Evolutionary conservation across 2,329 filamentous ascomycete species (phyloP).

Genomic region (Arachnomyces sp.): DNA sequence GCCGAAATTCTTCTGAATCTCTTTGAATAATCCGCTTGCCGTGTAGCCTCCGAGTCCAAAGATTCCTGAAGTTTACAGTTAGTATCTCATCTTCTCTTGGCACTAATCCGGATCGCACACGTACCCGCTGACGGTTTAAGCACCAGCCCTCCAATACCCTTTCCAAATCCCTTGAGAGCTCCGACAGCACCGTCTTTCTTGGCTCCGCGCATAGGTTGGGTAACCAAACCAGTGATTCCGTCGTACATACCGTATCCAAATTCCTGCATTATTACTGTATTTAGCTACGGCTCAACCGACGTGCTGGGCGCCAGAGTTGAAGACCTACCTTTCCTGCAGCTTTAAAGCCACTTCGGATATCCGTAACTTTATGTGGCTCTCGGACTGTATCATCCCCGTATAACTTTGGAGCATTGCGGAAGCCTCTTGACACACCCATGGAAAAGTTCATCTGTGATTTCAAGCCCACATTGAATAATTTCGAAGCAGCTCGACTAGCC

Average conservation of each 20-base stretch:
- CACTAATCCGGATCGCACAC: constrained; percentile 17
- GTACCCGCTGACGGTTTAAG: constrained; percentile 72
- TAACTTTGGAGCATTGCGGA: constrained; percentile 76
- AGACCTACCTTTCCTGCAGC: constrained; percentile 59
- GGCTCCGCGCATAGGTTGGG: constrained; percentile 63
- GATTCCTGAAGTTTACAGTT: constrained; percentile 36
- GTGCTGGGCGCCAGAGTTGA: background rate
- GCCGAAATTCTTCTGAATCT: constrained; percentile 62
- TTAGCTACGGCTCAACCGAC: constrained; percentile 3
- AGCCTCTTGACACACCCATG: constrained; percentile 71
- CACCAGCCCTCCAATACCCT: constrained; percentile 71
- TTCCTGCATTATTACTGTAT: constrained; percentile 37
- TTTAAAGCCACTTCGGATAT: constrained; percentile 63
- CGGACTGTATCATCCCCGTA: constrained; percentile 79
- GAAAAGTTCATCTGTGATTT: constrained; percentile 80
- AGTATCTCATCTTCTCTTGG: background rate
- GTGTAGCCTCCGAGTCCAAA: constrained; percentile 71
- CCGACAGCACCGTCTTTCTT: constrained; percentile 59
- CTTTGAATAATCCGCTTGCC: constrained; percentile 72
- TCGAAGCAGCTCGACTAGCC: constrained; percentile 58
- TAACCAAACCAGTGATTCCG: constrained; percentile 71
- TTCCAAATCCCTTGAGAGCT: constrained; percentile 69
- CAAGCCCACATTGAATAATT: constrained; percentile 66
- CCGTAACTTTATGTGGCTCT: constrained; percentile 69
- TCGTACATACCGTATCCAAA: constrained; percentile 72